Percentiles rank a stretch among this genome's conserved stretches.
phyloP scores from a whole-genome alignment of 352 stramenopile genomes.

The Pythium periplocum region DNA sequence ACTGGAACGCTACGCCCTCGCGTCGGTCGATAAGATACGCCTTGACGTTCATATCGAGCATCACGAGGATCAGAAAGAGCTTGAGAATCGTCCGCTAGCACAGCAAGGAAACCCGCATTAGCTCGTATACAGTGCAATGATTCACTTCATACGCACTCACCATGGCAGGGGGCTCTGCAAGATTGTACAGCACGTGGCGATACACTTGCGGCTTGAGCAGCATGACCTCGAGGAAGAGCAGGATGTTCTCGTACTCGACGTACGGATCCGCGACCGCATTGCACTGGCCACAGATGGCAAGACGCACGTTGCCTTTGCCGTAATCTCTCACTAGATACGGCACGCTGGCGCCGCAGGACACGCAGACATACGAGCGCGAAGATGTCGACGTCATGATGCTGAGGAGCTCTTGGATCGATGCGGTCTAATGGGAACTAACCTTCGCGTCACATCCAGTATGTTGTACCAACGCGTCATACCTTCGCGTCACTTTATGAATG shows the following conservation, averaged over 20 bases:
- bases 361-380: slow-evolving; percentile 39
- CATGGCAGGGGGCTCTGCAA: slow-evolving; percentile 34
- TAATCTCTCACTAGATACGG: slow-evolving; percentile 74
- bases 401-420: too few relatives aligned
- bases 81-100: slow-evolving; percentile 50
- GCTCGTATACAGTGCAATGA: background rate
- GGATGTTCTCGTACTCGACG: slow-evolving; percentile 81
- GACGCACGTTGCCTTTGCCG: slow-evolving; percentile 78
- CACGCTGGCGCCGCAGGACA: slow-evolving; percentile 70
- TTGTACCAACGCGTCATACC: background rate
- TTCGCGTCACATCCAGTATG: background rate
- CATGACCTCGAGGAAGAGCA: slow-evolving; percentile 84
- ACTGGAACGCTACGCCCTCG: slow-evolving; percentile 48
- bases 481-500: slow-evolving; percentile 3
- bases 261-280: slow-evolving; percentile 82
- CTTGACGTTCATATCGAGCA: slow-evolving; percentile 86
- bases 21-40: slow-evolving; percentile 71
- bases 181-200: slow-evolving; percentile 82
- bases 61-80: slow-evolving; percentile 71
- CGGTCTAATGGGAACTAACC: too few relatives aligned
- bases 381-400: slow-evolving; percentile 7
- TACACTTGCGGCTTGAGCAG: slow-evolving; percentile 84
- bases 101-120: background rate
- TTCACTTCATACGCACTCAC: slow-evolving; percentile 11
- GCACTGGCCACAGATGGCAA: slow-evolving; percentile 65